Base-by-base conservation (phyloP, 1,139 yeast species). In the Diutina sp. region DNA sequence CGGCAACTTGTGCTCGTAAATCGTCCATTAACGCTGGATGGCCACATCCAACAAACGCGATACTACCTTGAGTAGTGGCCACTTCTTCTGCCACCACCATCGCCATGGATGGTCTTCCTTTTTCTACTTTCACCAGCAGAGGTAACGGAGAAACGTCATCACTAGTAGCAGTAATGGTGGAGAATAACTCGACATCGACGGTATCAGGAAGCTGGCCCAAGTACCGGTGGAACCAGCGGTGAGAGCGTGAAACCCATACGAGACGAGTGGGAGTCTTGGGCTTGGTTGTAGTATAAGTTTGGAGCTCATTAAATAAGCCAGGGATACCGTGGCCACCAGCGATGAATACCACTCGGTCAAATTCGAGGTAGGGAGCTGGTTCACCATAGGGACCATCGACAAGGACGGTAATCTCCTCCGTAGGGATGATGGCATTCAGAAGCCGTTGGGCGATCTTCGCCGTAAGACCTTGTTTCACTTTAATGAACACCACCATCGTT, bases 301-400 rank as follows among this genome's bases (percentile, higher is more conserved):
- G 12, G 9, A 38, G 41, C 18, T 73, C 78, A 51, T 72, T 70
- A 58, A 68, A 72, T 30, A 75, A 71, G 9, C 82, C 80, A 2
- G 95, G 87, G 60, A 88, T 76, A 62, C 95, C 96, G 59, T 85
- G 84, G 25, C 82, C 81, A 25, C 55, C 55, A 4, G 55, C 55
- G 29, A 53, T 29, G 28, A 30, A 53, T 5, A 53, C 50, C 16
- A 35, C 51, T 1, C 12, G 9, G 16, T 25, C 35, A 28, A 18
- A 25, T n/a, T 11, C 41, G 11, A 16, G 11, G 7, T n/a, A 29
- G 16, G 50, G 38, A 4, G 45, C 30, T 4, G 44, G 16, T 11
- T 53, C 51, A 1, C 81, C 81, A 58, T 77, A 77, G 0, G 80
- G 77, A 0, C 82, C 82, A 62, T 77, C 82, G 1, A 77, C 63